Base-by-base conservation (phyloP, 257 asterid genomes). In the Anisodus acutangulus region DNA sequence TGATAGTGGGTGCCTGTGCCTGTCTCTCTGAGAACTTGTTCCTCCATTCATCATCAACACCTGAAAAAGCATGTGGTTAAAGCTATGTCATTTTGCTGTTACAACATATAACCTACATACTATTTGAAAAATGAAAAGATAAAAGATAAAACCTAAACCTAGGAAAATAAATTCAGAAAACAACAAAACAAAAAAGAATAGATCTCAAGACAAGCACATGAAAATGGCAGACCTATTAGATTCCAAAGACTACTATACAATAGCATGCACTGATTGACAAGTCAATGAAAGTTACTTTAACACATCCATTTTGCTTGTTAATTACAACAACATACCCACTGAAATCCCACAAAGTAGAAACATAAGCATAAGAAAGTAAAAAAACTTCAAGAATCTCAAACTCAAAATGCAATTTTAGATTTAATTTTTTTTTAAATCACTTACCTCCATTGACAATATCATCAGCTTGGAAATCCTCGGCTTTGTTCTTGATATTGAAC, bases 1-100 rank as follows among this genome's bases (percentile, higher is more conserved):
- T 95, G 88, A 88, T 87, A 86, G 94, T 91, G 97, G 95, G 90
- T 87, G 93, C 90, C 91, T 92, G 90, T 87, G 93, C 90, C 91
- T 92, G 93, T 84, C 88, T 92, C 95, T 93, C 95, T 80, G 91
- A 85, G 86, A 88, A 91, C 88, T 88, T 92, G 96, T 83, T 93
- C 91, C 93, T 93, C 96, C 97, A 94, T 90, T 90, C 96, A 92
- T 93, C 97, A 93, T 93, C 97, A 91, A 88, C 93, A 91, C 94
- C 99, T 97, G 97, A 88, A 90, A 93, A 93, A 86, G 92, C 87
- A 90, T 81, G 84, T 78, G 82, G 80, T 88, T 88, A 91, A 91
- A 93, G 93, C 88, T 90, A 91, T 83, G 84, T 64, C 85, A 86
- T 86, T 85, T 79, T 86, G 83, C 90, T 91, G 91, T 83, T 86